Evolutionary conservation across 1,284 basidiomycete genomes (phyloP).

Genomic region (Filobasidium uniguttulatum): DNA sequence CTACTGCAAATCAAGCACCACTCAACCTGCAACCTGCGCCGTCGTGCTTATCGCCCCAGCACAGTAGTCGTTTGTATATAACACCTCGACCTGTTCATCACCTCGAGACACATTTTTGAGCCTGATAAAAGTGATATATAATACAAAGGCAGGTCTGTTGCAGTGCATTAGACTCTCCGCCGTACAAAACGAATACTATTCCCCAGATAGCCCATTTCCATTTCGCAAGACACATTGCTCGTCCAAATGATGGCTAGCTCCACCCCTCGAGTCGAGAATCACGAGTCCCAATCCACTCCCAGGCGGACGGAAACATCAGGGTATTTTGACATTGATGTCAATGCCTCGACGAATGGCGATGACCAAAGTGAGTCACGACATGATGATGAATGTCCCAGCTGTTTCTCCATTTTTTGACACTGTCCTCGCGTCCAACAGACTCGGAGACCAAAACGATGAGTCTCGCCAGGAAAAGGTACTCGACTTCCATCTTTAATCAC

Average conservation of each 20-base stretch:
- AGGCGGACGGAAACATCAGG: neutral
- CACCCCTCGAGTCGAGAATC: neutral
- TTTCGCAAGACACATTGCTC: neutral
- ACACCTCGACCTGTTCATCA: no score
- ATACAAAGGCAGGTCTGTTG: no score
- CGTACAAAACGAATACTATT: neutral
- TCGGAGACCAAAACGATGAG: neutral
- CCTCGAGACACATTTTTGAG: no score
- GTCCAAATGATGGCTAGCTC: neutral
- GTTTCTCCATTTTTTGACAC: neutral
- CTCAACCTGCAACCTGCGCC: no score
- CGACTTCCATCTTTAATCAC: conserved; percentile 5
- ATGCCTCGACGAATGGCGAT: neutral
- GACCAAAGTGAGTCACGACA: neutral
- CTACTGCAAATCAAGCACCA: no score
- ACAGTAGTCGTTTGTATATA: no score
- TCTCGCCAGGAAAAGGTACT: conserved; percentile 8
- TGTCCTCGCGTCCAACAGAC: neutral
- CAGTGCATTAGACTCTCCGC: neutral
- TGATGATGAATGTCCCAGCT: neutral
- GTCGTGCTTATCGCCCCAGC: no score
- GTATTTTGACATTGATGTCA: conserved; percentile 3
- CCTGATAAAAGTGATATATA: no score
- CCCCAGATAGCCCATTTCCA: neutral
- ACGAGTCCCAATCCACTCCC: neutral